Conservation (phyloP, 306 rosid species). For the Astragalus membranaceus region DNA sequence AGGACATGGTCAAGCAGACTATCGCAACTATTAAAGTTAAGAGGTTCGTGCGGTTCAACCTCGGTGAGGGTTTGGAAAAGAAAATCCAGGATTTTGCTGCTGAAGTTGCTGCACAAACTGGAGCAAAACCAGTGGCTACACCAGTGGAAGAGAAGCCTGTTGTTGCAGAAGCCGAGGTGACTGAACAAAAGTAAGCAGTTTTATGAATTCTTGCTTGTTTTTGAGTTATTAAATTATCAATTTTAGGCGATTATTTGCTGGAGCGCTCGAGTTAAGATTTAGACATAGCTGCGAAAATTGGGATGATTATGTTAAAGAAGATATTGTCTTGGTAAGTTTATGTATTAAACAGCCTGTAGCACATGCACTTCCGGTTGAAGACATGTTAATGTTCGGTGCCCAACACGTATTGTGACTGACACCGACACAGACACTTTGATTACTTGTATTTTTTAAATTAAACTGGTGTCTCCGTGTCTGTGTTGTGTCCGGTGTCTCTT, state of each 20-base stretch:
- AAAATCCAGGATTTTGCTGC: slow-evolving; percentile 97
- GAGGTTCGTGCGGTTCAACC: slow-evolving; percentile 87
- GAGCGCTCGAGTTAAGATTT: slow-evolving; percentile 7
- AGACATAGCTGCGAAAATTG: neutral
- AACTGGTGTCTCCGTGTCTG: too few relatives aligned
- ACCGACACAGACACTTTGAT: too few relatives aligned
- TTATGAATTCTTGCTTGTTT: neutral
- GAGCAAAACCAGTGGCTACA: slow-evolving; percentile 48
- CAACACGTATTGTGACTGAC: too few relatives aligned
- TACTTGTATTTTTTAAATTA: too few relatives aligned
- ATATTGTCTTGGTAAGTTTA: neutral
- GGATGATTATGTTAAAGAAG: neutral
- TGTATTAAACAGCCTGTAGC: neutral
- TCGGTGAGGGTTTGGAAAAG: slow-evolving; percentile 98
- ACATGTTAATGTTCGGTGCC: too few relatives aligned
- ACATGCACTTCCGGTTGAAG: too few relatives aligned
- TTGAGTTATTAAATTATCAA: slow-evolving; percentile 1
- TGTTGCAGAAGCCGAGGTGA: slow-evolving; percentile 47
- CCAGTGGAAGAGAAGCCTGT: slow-evolving; percentile 50
- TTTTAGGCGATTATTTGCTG: neutral
- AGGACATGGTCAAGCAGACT: slow-evolving; percentile 91
- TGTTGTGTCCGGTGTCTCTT: too few relatives aligned
- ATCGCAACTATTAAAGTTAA: slow-evolving; percentile 86
- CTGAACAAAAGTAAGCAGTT: slow-evolving; percentile 59
- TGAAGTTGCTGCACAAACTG: slow-evolving; percentile 97